Percentiles rank a stretch among this genome's conserved stretches.
These are phyloP conservation scores for Vitis amurensis DNA, from an alignment of 164 flowering plant genomes.

Conservation along the genomic window DNA sequence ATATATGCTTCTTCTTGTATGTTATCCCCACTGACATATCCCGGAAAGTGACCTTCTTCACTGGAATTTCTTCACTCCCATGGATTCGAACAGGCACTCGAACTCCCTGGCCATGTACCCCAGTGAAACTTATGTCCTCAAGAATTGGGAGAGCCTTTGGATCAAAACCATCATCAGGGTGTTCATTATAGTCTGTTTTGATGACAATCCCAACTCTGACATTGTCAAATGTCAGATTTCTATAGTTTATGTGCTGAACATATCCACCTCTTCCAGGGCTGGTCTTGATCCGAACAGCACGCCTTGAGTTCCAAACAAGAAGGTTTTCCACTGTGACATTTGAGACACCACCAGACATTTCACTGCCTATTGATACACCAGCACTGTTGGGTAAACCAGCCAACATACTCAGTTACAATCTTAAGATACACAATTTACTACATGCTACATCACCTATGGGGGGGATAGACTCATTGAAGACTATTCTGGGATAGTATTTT, in stretches of 20 bases:
- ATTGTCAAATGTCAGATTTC: conserved; percentile 71
- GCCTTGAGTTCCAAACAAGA: conserved; percentile 75
- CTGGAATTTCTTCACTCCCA: conserved; percentile 82
- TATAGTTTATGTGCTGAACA: conserved; percentile 64
- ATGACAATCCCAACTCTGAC: conserved; percentile 88
- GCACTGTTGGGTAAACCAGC: conserved; percentile 60
- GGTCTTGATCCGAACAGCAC: conserved; percentile 90
- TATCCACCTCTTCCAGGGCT: conserved; percentile 90
- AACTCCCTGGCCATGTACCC: conserved; percentile 84
- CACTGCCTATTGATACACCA: conserved; percentile 95
- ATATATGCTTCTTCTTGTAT: conserved; percentile 90
- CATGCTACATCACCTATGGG: neutral
- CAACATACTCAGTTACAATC: conserved; percentile 14
- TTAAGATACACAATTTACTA: neutral
- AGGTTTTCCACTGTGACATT: conserved; percentile 83
- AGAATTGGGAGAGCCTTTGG: conserved; percentile 69
- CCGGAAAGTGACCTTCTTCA: conserved; percentile 69
- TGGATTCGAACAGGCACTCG: conserved; percentile 93
- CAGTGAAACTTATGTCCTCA: conserved; percentile 59
- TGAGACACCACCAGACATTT: conserved; percentile 98
- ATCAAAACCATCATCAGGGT: conserved; percentile 77
- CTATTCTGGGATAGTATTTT: too few species aligned
- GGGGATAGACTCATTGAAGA: too few species aligned
- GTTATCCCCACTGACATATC: conserved; percentile 88
- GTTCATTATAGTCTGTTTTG: conserved; percentile 94